These are phyloP conservation scores for Globisporangium viniferum DNA, from an alignment of 352 stramenopile species.

Conservation along the genomic window DNA sequence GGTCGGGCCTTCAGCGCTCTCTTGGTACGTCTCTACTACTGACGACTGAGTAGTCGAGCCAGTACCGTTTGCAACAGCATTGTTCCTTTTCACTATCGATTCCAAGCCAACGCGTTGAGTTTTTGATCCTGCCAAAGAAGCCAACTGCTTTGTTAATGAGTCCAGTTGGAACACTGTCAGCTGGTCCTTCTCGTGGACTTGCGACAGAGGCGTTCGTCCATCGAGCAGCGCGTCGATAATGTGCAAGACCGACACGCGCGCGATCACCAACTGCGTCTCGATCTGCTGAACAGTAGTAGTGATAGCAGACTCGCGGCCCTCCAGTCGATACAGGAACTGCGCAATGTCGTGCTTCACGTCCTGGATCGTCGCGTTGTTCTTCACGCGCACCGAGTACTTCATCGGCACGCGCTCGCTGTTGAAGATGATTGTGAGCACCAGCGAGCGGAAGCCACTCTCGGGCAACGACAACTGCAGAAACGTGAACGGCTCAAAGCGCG, in stretches of 20 bases:
- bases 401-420: slow-evolving; percentile 64
- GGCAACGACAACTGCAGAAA: slow-evolving; percentile 82
- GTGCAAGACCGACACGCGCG: slow-evolving; percentile 51
- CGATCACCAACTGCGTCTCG: slow-evolving; percentile 43
- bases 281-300: slow-evolving; percentile 17
- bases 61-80: not conserved
- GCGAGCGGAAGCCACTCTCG: slow-evolving; percentile 68
- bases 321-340: slow-evolving; percentile 32
- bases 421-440: slow-evolving; percentile 85
- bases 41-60: not conserved
- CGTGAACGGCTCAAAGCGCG: slow-evolving; percentile 92
- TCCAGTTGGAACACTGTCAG: slow-evolving; percentile 73
- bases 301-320: slow-evolving; percentile 8
- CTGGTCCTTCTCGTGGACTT: slow-evolving; percentile 78
- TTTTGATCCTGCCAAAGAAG: not conserved
- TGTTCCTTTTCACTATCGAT: not conserved
- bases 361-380: slow-evolving; percentile 55
- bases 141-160: slow-evolving; percentile 7
- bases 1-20: not conserved
- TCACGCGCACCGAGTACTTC: slow-evolving; percentile 71
- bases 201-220: slow-evolving; percentile 49
- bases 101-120: not conserved
- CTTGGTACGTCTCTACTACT: not conserved
- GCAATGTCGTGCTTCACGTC: slow-evolving; percentile 62
- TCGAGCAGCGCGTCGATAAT: slow-evolving; percentile 70